Evolutionary conservation across 2,329 filamentous ascomycete species (phyloP).

Genomic region (Phyllachora maydis): DNA sequence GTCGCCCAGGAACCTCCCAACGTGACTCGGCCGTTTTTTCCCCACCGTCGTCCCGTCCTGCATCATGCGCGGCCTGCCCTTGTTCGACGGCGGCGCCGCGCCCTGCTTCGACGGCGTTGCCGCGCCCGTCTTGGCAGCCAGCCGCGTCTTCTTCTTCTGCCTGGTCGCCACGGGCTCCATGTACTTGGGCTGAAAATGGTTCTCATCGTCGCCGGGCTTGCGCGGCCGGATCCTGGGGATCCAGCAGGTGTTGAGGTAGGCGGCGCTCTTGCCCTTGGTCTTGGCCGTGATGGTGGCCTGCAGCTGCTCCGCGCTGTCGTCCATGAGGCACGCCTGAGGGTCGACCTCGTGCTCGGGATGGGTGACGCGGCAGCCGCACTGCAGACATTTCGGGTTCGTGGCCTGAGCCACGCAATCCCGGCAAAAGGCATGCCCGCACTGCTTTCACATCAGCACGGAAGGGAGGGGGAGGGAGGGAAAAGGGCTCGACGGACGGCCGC

Average conservation of each 20-base stretch:
- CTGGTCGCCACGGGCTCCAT: neutral
- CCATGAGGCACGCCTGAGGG: neutral
- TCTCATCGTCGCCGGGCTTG: slow-evolving; percentile 3
- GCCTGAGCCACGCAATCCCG: neutral
- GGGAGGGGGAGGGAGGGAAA: neutral
- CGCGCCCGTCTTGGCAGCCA: neutral
- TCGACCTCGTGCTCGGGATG: neutral
- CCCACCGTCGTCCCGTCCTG: too few species aligned
- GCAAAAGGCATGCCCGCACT: slow-evolving; percentile 4
- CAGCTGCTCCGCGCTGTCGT: neutral
- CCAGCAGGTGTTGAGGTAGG: neutral
- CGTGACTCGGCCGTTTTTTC: too few species aligned
- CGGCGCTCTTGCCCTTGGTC: neutral
- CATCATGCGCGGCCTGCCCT: neutral
- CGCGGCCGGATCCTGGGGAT: neutral
- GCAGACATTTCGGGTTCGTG: neutral
- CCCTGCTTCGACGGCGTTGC: too few species aligned
- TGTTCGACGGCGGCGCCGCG: neutral
- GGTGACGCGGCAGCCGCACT: neutral
- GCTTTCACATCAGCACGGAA: neutral
- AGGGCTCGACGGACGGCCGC: slow-evolving; percentile 1
- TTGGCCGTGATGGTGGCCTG: neutral
- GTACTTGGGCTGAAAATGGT: slow-evolving; percentile 3
- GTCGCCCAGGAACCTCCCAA: slow-evolving; percentile 1
- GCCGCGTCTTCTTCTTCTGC: neutral